Base-by-base conservation (phyloP, 108 stramenopile species). In the Conticribra weissflogii region DNA sequence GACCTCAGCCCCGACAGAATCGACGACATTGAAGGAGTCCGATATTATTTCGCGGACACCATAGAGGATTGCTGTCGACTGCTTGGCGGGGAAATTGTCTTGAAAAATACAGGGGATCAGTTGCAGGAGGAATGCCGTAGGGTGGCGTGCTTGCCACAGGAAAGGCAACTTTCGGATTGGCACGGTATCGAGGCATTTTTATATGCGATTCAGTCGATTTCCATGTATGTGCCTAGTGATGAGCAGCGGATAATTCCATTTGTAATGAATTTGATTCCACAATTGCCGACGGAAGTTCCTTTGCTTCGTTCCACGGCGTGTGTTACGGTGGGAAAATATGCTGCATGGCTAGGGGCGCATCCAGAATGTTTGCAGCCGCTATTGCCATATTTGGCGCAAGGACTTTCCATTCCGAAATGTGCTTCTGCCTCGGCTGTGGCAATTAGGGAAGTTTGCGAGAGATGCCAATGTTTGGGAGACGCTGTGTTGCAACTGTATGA, bases 31-130 rank as follows among this genome's bases (percentile, higher is more conserved):
- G 73, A 87, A 66, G 72, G 86, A 4, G 79, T 86, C 71, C 80
- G 94, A 29, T 82, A 76, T 59, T 95, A 91, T 72, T 86, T 92
- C 25, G 77, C 85, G 3, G 94, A 95, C 54, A 92, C 91, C 2
- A 71, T 92, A 0, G 94, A 95, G 76, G 94, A 95, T 78, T 95
- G 91, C 59, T 95, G 94, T 66, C 83, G 94, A 34, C 65, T 95
- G 36, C 34, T 95, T 29, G 94, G 94, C 29, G 94, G 91, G 0
- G 77, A 88, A 12, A 33, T 60, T 24, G 85, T 94, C 1, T 66
- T 95, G 55, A 76, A 81, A 30, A 83, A 67, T 17, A 63, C 84
- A 16, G 93, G 90, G 5, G 63, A 59, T 29, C 63, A 69, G 0
- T 66, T 94, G 21, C 78, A 79, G 41, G 74, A 79, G 46, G 82